Evolutionary conservation across 768 basidiomycete genomes (phyloP).

Genomic region (Russula abietina): DNA sequence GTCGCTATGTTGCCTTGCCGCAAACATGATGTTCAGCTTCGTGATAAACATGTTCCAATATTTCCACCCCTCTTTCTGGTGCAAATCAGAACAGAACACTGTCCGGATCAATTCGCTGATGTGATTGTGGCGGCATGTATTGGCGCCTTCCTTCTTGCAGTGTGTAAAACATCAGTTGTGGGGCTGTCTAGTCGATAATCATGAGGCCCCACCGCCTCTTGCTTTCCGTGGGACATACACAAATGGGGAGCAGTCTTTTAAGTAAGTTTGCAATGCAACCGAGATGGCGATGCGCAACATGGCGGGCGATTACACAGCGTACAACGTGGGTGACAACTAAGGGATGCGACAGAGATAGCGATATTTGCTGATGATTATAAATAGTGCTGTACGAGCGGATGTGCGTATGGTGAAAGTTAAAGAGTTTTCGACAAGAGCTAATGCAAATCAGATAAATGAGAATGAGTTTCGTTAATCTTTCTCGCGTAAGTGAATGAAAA

Average conservation of each 20-base stretch:
- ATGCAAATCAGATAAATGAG: slow-evolving; percentile 9
- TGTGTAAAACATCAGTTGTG: background rate
- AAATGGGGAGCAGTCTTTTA: slow-evolving; percentile 3
- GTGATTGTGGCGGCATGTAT: slow-evolving; percentile 20
- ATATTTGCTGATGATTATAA: slow-evolving; percentile 20
- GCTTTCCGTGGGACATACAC: slow-evolving; percentile 12
- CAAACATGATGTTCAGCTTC: slow-evolving; percentile 25
- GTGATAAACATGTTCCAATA: slow-evolving; percentile 21
- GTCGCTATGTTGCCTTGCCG: slow-evolving; percentile 26
- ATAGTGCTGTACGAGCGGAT: slow-evolving; percentile 19
- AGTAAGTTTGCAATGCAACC: slow-evolving; percentile 10
- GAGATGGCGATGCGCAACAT: slow-evolving; percentile 3
- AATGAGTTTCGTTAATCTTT: background rate
- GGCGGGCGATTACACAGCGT: background rate
- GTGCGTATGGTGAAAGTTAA: slow-evolving; percentile 17
- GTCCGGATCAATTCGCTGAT: slow-evolving; percentile 1
- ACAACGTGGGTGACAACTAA: slow-evolving; percentile 2
- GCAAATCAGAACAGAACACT: slow-evolving; percentile 12
- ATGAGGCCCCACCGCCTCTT: background rate
- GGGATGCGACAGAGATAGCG: slow-evolving; percentile 6
- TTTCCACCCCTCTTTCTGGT: slow-evolving; percentile 9
- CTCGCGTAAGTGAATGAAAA: background rate
- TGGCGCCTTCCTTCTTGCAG: background rate
- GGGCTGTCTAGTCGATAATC: background rate
- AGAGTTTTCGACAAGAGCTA: background rate